Evolutionary conservation across 768 basidiomycete genomes (phyloP).

Genomic region (Austroboletus eburneus): DNA sequence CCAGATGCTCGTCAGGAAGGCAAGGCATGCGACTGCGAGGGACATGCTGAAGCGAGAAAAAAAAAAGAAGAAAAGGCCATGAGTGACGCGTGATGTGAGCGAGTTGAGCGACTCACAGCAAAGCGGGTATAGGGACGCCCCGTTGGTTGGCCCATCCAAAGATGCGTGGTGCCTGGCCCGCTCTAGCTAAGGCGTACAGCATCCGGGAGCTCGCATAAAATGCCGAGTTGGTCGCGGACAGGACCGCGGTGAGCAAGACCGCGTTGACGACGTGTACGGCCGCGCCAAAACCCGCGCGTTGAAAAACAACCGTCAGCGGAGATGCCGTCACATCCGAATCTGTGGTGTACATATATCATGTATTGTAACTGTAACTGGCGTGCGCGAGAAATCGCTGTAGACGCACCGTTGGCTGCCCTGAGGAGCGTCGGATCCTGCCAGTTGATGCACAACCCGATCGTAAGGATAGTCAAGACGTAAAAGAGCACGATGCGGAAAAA

Average conservation of each 20-base stretch:
- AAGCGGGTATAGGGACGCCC: slow-evolving; percentile 58
- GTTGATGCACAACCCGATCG: slow-evolving; percentile 64
- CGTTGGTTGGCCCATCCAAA: slow-evolving; percentile 62
- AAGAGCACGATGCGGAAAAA: slow-evolving; percentile 65
- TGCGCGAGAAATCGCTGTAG: background rate
- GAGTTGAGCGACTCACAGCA: too few species aligned
- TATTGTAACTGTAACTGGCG: too few species aligned
- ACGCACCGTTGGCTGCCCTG: slow-evolving; percentile 40
- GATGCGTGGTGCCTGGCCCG: slow-evolving; percentile 59
- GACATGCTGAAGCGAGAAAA: slow-evolving; percentile 36
- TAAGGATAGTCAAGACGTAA: slow-evolving; percentile 59
- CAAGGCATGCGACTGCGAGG: slow-evolving; percentile 44
- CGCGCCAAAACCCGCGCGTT: slow-evolving; percentile 58
- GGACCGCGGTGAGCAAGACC: slow-evolving; percentile 59
- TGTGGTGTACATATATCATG: slow-evolving; percentile 10
- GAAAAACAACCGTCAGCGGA: slow-evolving; percentile 61
- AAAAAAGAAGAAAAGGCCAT: too few species aligned
- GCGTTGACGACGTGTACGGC: slow-evolving; percentile 63
- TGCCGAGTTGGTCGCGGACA: slow-evolving; percentile 62
- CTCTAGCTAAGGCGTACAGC: slow-evolving; percentile 56
- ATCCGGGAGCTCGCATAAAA: slow-evolving; percentile 65
- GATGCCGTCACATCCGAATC: slow-evolving; percentile 52
- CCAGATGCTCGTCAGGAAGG: slow-evolving; percentile 58
- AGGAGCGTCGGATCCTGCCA: slow-evolving; percentile 52
- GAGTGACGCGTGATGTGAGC: too few species aligned